A percentile compares a stretch with the other conserved stretches of the same genome.
Evolutionary conservation across 2,329 filamentous ascomycete species (phyloP).

Genomic region (Penicillium fuscoglaucum): DNA sequence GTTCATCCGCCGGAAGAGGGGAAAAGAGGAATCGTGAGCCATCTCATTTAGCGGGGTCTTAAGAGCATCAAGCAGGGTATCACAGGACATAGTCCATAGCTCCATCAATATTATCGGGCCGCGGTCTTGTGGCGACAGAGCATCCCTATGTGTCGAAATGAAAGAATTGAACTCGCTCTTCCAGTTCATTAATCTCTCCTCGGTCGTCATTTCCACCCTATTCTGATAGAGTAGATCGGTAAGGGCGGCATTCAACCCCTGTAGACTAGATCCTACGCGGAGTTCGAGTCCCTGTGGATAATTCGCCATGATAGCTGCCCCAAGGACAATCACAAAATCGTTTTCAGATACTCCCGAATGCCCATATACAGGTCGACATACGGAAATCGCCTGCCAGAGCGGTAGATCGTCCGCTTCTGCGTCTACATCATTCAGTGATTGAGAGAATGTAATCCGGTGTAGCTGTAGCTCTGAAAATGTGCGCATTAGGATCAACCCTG

Average conservation of each 20-base stretch:
- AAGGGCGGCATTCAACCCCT: not conserved
- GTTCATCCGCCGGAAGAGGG: not conserved
- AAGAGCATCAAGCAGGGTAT: not conserved
- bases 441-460: conserved; percentile 2
- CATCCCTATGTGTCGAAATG: not conserved
- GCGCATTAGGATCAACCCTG: conserved; percentile 1
- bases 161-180: not conserved
- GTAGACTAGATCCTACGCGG: not conserved
- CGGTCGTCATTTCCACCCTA: not conserved
- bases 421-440: not conserved
- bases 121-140: not conserved
- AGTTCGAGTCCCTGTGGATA: not conserved
- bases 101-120: not conserved
- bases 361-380: not conserved
- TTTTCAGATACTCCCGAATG: not conserved
- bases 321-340: not conserved
- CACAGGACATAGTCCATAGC: not conserved
- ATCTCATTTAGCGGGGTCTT: not conserved
- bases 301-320: not conserved
- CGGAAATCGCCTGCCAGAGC: not conserved
- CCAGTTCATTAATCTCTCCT: not conserved
- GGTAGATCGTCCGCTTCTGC: not conserved
- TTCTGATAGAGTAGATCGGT: not conserved
- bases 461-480: not conserved
- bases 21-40: not conserved